A percentile compares a stretch with the other conserved stretches of the same genome.
phyloP scores from a whole-genome alignment of 208 protist genomes.

The Angomonas desouzai region DNA sequence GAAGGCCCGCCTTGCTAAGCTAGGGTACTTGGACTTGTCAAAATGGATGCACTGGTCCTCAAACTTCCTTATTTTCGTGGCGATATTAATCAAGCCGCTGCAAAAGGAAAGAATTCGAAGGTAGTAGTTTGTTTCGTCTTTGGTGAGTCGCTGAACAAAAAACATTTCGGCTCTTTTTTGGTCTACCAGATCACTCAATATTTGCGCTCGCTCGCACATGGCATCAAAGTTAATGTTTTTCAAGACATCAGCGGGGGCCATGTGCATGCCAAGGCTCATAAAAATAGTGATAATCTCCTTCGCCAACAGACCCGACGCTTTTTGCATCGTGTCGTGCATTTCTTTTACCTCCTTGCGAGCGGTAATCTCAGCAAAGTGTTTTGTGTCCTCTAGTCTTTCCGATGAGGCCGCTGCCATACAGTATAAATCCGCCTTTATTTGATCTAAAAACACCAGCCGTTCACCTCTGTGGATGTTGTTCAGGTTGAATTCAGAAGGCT shows the following conservation, averaged over 20 bases:
- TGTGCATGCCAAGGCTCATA: slow-evolving; percentile 20
- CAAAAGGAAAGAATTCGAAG: slow-evolving; percentile 5
- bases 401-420: slow-evolving; percentile 33
- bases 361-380: neutral
- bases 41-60: slow-evolving; percentile 42
- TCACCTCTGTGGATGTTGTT: slow-evolving; percentile 31
- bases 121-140: slow-evolving; percentile 39
- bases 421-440: slow-evolving; percentile 37
- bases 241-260: slow-evolving; percentile 37
- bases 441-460: slow-evolving; percentile 28
- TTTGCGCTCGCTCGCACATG: slow-evolving; percentile 24
- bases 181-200: slow-evolving; percentile 32
- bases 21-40: slow-evolving; percentile 47
- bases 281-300: slow-evolving; percentile 41
- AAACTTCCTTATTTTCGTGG: slow-evolving; percentile 39
- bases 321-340: slow-evolving; percentile 25
- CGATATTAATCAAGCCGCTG: slow-evolving; percentile 38
- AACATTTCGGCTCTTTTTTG: slow-evolving; percentile 28
- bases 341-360: slow-evolving; percentile 18
- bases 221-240: slow-evolving; percentile 29
- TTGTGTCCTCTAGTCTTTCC: slow-evolving; percentile 7
- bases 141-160: slow-evolving; percentile 22
- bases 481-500: slow-evolving; percentile 37
- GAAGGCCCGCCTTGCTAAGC: slow-evolving; percentile 22
- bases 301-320: neutral